Evolutionary conservation across 2,329 filamentous ascomycete genomes (phyloP).

Genomic region (Orbilia quercus): DNA sequence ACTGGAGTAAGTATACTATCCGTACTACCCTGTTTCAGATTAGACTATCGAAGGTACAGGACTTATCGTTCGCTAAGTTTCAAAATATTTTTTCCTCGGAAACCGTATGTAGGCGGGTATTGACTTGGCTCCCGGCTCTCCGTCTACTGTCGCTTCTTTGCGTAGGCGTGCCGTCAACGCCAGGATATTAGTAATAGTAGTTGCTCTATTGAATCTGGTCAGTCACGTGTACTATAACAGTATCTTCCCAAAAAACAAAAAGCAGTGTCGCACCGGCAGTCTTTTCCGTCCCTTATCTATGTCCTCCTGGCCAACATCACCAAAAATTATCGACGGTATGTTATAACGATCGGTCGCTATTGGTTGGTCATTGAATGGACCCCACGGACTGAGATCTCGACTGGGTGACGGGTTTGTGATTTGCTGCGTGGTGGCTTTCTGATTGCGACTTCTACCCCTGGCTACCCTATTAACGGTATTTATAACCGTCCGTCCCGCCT

Average conservation of each 20-base stretch:
- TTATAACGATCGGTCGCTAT: slow-evolving; percentile 11
- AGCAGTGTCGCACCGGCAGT: slow-evolving; percentile 6
- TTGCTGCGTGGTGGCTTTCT: slow-evolving; percentile 1
- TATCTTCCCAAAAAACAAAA: not conserved
- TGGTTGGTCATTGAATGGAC: slow-evolving; percentile 2
- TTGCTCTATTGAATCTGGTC: slow-evolving; percentile 14
- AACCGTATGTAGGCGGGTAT: slow-evolving; percentile 29
- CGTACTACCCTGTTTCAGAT: not conserved
- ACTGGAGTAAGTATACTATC: no score
- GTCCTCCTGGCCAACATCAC: not conserved
- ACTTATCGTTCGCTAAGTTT: not conserved
- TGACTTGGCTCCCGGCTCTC: slow-evolving; percentile 18
- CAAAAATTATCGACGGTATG: slow-evolving; percentile 8
- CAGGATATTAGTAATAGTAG: slow-evolving; percentile 26
- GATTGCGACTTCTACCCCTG: slow-evolving; percentile 20
- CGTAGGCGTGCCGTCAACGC: slow-evolving; percentile 28
- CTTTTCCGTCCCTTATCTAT: slow-evolving; percentile 3
- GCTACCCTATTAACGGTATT: slow-evolving; percentile 1
- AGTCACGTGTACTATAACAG: not conserved
- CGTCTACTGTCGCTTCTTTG: slow-evolving; percentile 21
- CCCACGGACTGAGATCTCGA: slow-evolving; percentile 12
- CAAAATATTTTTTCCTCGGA: not conserved
- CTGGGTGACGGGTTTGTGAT: not conserved
- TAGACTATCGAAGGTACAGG: not conserved
- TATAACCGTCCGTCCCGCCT: slow-evolving; percentile 14